These are phyloP conservation scores for Antarctomyces pellizariae DNA, from an alignment of 495 filamentous ascomycete genomes.

Conservation along the genomic window DNA sequence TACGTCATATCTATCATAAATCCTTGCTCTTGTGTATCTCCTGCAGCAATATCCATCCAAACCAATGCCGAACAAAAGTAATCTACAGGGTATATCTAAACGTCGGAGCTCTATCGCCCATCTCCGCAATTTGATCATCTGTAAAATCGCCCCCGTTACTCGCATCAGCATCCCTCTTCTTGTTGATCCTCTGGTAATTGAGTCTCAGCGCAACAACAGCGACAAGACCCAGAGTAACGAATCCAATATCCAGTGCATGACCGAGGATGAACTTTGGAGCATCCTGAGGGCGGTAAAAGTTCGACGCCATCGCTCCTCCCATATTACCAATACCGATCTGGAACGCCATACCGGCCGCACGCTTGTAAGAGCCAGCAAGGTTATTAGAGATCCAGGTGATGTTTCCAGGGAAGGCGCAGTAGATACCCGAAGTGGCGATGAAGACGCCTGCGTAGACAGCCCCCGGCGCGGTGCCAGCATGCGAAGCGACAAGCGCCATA, in stretches of 20 bases:
- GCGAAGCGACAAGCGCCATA: slow-evolving; percentile 22
- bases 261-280: slow-evolving; percentile 41
- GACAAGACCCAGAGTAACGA: slow-evolving; percentile 35
- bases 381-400: slow-evolving; percentile 55
- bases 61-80: too few species aligned
- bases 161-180: slow-evolving; percentile 23
- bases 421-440: slow-evolving; percentile 40
- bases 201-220: slow-evolving; percentile 29
- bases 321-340: slow-evolving; percentile 56
- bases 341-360: slow-evolving; percentile 48
- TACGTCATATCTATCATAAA: too few species aligned
- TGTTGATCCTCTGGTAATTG: slow-evolving; percentile 37
- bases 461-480: slow-evolving; percentile 25
- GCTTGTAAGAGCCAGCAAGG: slow-evolving; percentile 44
- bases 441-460: slow-evolving; percentile 57
- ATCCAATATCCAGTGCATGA: slow-evolving; percentile 43
- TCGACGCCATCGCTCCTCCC: slow-evolving; percentile 49
- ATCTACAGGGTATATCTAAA: slow-evolving; percentile 38
- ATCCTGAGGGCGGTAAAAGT: slow-evolving; percentile 49
- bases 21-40: too few species aligned
- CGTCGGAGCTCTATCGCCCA: slow-evolving; percentile 39
- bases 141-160: slow-evolving; percentile 23
- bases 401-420: slow-evolving; percentile 37
- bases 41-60: too few species aligned
- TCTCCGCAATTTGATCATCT: slow-evolving; percentile 26